A percentile compares a stretch with the other conserved stretches of the same genome.
Conservation (phyloP, 345 rosid genomes). For the Dipteronia sinensis region DNA sequence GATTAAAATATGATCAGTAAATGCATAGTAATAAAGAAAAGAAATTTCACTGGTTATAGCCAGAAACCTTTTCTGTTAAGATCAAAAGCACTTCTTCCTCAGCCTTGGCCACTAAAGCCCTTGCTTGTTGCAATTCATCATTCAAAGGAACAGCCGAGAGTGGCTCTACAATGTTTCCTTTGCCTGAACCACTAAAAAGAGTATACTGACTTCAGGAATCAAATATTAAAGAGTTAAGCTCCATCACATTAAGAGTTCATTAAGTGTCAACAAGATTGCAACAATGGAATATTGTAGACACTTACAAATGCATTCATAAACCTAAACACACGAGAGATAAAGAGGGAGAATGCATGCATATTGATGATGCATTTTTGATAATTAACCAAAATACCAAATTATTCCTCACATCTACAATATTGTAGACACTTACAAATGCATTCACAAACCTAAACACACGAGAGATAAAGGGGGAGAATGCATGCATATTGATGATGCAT, state of each 20-base stretch:
- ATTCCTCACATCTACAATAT: background rate
- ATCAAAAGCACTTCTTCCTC: slow-evolving; percentile 76
- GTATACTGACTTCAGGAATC: slow-evolving; percentile 40
- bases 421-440: background rate
- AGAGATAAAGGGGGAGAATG: background rate
- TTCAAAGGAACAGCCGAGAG: slow-evolving; percentile 76
- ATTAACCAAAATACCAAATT: background rate
- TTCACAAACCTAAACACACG: background rate
- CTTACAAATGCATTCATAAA: background rate
- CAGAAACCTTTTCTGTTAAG: slow-evolving; percentile 73
- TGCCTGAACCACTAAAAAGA: slow-evolving; percentile 77
- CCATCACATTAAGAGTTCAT: slow-evolving; percentile 16
- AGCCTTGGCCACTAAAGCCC: slow-evolving; percentile 70
- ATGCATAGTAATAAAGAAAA: slow-evolving; percentile 14
- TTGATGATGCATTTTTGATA: background rate
- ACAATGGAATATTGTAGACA: background rate
- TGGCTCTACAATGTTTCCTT: slow-evolving; percentile 75
- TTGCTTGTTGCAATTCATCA: slow-evolving; percentile 81
- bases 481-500: background rate
- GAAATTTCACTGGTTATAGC: slow-evolving; percentile 24
- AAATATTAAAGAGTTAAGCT: slow-evolving; percentile 9
- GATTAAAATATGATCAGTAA: slow-evolving; percentile 22
- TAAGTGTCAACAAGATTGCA: background rate
- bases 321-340: background rate
- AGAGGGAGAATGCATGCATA: background rate